Evolutionary conservation across 371 early-diverging fungal genomes (phyloP).

Genomic region (Circinella umbellata): DNA sequence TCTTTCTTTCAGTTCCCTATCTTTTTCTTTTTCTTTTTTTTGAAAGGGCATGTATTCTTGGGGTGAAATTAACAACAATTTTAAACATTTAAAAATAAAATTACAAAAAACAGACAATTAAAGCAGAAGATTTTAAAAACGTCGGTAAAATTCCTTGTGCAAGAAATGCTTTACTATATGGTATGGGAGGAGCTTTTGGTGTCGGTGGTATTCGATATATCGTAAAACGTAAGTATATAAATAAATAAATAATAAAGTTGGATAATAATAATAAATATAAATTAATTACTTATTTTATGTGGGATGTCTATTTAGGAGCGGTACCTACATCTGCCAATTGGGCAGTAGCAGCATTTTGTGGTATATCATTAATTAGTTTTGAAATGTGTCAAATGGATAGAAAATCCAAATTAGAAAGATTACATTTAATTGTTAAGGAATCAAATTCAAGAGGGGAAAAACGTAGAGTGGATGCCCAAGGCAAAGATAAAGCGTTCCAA

Average conservation of each 20-base stretch:
- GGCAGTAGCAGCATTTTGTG: conserved; percentile 54
- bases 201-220: conserved; percentile 46
- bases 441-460: conserved; percentile 37
- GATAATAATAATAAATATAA: too few relatives aligned
- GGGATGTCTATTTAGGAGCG: conserved; percentile 11
- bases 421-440: conserved; percentile 47
- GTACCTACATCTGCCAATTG: conserved; percentile 51
- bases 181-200: conserved; percentile 50
- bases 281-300: too few relatives aligned
- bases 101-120: conserved; percentile 37
- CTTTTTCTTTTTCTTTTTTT: too few relatives aligned
- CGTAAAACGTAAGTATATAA: conserved; percentile 31
- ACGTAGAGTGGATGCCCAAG: conserved; percentile 34
- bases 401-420: conserved; percentile 40
- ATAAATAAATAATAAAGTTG: too few relatives aligned
- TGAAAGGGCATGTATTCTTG: too few relatives aligned
- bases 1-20: not conserved
- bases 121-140: conserved; percentile 51
- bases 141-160: conserved; percentile 55
- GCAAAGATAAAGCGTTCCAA: conserved; percentile 43
- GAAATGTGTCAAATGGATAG: conserved; percentile 54
- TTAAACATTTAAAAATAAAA: not conserved
- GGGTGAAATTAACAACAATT: not conserved
- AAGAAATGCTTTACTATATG: conserved; percentile 50
- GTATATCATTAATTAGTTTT: conserved; percentile 43